A percentile compares a stretch with the other conserved stretches of the same genome.
Evolutionary conservation across 108 stramenopile species (phyloP).

Genomic region (Halocafeteria seosinensis): DNA sequence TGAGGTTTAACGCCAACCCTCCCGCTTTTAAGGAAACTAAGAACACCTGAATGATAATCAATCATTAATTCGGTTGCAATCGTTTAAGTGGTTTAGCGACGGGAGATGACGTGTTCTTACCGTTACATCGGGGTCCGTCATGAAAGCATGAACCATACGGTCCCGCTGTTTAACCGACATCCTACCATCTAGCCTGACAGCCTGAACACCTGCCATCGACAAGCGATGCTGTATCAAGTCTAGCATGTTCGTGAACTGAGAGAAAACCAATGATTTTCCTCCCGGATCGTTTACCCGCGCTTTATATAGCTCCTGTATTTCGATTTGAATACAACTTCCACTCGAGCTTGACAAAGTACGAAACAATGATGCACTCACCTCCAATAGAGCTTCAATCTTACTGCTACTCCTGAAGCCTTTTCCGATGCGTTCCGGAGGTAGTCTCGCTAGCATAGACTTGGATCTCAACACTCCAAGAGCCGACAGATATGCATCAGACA

Average conservation of each 20-base stretch:
- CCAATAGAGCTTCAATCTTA: conserved; percentile 81
- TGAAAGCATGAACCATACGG: conserved; percentile 15
- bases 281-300: conserved; percentile 71
- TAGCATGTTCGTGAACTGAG: conserved; percentile 27
- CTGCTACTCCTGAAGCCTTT: conserved; percentile 63
- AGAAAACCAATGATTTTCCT: conserved; percentile 89
- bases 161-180: conserved; percentile 14
- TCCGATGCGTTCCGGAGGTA: not conserved
- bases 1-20: conserved; percentile 36
- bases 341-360: too few relatives aligned
- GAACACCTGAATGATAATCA: conserved; percentile 15
- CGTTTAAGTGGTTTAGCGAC: too few relatives aligned
- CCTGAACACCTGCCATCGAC: conserved; percentile 1
- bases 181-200: conserved; percentile 19
- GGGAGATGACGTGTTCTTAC: not conserved
- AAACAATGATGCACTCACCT: too few relatives aligned
- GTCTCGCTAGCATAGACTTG: too few relatives aligned
- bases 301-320: conserved; percentile 55
- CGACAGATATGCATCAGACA: too few relatives aligned
- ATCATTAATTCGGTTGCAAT: too few relatives aligned
- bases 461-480: too few relatives aligned
- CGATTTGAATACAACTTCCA: too few relatives aligned
- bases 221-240: conserved; percentile 18
- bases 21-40: conserved; percentile 29
- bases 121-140: conserved; percentile 7